A percentile compares a stretch with the other conserved stretches of the same genome.
Conservation (phyloP, 805 yeast species). For the Candida boidinii region DNA sequence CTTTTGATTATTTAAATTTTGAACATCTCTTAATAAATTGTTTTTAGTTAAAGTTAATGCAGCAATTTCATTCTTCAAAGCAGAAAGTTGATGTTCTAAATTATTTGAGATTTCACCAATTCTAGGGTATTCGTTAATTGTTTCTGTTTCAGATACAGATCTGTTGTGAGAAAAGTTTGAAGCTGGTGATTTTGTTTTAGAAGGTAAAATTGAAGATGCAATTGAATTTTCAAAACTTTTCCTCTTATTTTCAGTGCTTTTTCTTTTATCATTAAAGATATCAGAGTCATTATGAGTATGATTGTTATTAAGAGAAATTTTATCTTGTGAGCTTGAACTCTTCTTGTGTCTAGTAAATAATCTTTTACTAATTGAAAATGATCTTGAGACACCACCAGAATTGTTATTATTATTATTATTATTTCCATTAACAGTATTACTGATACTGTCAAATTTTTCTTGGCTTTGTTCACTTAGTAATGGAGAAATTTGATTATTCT, state of each 20-base stretch:
- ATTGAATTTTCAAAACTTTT: not conserved
- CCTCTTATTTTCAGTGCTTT: not conserved
- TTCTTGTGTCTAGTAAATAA: constrained; percentile 22
- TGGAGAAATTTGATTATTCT: not conserved
- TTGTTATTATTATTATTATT: not conserved
- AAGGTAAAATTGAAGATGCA: not conserved
- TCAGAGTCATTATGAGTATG: constrained; percentile 8
- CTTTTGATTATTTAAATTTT: constrained; percentile 38
- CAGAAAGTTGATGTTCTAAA: constrained; percentile 31
- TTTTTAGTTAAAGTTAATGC: constrained; percentile 32
- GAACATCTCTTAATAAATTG: constrained; percentile 40
- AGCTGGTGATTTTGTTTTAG: no score
- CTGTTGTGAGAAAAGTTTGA: no score
- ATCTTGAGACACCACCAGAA: constrained; percentile 12
- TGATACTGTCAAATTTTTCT: not conserved
- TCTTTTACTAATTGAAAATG: constrained; percentile 11
- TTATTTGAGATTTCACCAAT: constrained; percentile 18
- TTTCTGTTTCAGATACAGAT: constrained; percentile 39
- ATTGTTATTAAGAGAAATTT: constrained; percentile 1
- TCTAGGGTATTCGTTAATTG: constrained; percentile 25
- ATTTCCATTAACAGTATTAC: not conserved
- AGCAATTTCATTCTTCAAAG: constrained; percentile 30
- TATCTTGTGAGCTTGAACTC: constrained; percentile 12
- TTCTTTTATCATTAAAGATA: not conserved
- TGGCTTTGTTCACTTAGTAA: not conserved